Percentiles rank a stretch among this genome's conserved stretches.
phyloP scores from a whole-genome alignment of 352 stramenopile genomes.

The Globisporangium yorkense region DNA sequence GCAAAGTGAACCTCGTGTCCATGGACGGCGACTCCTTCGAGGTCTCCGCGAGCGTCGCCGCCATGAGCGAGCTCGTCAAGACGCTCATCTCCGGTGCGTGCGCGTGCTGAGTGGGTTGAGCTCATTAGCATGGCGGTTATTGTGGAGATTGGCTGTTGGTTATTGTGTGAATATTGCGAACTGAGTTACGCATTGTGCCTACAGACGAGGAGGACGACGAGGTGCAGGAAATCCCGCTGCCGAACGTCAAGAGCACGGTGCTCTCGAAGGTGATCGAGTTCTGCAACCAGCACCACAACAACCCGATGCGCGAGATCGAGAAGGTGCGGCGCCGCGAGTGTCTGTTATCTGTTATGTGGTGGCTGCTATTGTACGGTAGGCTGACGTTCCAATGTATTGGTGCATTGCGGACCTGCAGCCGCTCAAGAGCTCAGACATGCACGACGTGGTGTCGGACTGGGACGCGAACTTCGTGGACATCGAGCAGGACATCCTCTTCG shows the following conservation, averaged over 20 bases:
- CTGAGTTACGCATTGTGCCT: background rate
- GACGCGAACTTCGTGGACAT: conserved; percentile 99
- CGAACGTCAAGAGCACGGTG: conserved; percentile 97
- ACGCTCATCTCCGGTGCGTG: conserved; percentile 92
- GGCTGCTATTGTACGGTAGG: background rate
- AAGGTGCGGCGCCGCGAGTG: conserved; percentile 60
- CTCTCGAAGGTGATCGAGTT: conserved; percentile 98
- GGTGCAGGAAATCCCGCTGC: conserved; percentile 95
- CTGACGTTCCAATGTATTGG: background rate
- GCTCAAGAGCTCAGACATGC: conserved; percentile 97
- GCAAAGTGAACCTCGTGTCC: conserved; percentile 82
- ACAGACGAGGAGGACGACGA: conserved; percentile 92
- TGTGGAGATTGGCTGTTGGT: background rate
- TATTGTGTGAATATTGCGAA: too few species aligned
- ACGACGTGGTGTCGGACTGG: conserved; percentile 99
- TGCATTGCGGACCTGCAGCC: conserved; percentile 48
- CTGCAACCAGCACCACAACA: conserved; percentile 93
- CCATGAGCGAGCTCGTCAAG: conserved; percentile 98
- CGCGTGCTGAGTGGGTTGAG: background rate
- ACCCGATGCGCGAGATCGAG: conserved; percentile 99
- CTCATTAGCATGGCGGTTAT: too few species aligned
- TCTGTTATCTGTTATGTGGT: too few species aligned
- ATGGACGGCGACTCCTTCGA: conserved; percentile 97
- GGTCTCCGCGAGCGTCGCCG: conserved; percentile 90
- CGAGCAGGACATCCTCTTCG: conserved; percentile 98